Evolutionary conservation across 2,329 filamentous ascomycete species (phyloP).

Genomic region (Trichoderma afroharzianum): DNA sequence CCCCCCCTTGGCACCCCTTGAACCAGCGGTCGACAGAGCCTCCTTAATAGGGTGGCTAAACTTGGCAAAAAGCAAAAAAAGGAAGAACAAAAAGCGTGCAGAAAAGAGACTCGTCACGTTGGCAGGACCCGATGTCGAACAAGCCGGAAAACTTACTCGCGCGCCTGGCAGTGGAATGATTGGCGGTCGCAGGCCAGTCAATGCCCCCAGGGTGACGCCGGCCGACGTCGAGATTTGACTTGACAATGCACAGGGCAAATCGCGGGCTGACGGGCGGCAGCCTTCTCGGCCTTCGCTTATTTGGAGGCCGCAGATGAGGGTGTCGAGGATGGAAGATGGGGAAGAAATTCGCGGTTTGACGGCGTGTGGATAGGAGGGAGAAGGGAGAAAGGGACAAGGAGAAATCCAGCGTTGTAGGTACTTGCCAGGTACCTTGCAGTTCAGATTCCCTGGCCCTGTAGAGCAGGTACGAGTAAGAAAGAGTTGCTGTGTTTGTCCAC

Average conservation of each 20-base stretch:
- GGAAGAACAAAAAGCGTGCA: not conserved
- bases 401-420: not conserved
- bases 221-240: not conserved
- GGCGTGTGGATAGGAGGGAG: not conserved
- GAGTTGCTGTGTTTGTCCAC: not conserved
- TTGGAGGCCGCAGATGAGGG: not conserved
- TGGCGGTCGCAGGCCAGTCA: not conserved
- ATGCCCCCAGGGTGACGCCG: conserved; percentile 1
- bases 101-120: not conserved
- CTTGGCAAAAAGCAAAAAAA: not conserved
- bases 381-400: not conserved
- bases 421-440: not conserved
- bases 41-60: conserved; percentile 1
- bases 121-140: not conserved
- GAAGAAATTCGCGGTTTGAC: not conserved
- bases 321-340: not conserved
- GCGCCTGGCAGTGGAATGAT: not conserved
- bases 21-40: conserved; percentile 1
- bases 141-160: conserved; percentile 2
- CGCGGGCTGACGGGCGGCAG: not conserved
- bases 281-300: not conserved
- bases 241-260: not conserved
- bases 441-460: not conserved
- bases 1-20: not conserved
- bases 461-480: not conserved